These are phyloP conservation scores for Pseudocercospora vitis DNA, from an alignment of 2,329 filamentous ascomycete genomes.

Conservation along the genomic window DNA sequence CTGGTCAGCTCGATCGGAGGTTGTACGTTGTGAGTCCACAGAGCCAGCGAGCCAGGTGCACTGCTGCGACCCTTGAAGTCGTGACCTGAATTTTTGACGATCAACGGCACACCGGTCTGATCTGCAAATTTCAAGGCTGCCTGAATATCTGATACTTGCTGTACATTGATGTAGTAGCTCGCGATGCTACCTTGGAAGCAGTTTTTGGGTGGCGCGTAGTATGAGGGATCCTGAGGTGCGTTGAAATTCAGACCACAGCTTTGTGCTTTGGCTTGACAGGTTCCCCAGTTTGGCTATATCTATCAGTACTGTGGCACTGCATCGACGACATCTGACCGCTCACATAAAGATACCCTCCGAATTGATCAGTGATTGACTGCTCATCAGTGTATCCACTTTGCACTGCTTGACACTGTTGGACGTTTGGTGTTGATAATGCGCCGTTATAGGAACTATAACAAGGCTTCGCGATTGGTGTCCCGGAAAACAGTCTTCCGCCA, in stretches of 20 bases:
- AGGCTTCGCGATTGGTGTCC: conserved; percentile 21
- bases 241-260: conserved; percentile 22
- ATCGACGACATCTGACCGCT: background rate
- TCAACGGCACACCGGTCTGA: conserved; percentile 22
- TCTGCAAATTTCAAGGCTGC: conserved; percentile 25
- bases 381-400: conserved; percentile 21
- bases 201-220: conserved; percentile 13
- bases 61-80: conserved; percentile 14
- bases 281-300: conserved; percentile 19
- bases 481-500: conserved; percentile 13
- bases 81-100: conserved; percentile 19
- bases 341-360: conserved; percentile 22
- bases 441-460: conserved; percentile 24
- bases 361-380: conserved; percentile 16
- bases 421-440: conserved; percentile 3
- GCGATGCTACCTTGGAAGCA: conserved; percentile 26
- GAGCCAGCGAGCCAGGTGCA: background rate
- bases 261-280: conserved; percentile 21
- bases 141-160: conserved; percentile 23
- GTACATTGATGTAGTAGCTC: conserved; percentile 31
- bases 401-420: conserved; percentile 17
- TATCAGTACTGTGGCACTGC: background rate
- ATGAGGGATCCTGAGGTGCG: conserved; percentile 13
- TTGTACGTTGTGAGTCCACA: conserved; percentile 20
- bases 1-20: conserved; percentile 12